Base-by-base conservation (phyloP, 768 basidiomycete genomes). In the Trametes maxima region DNA sequence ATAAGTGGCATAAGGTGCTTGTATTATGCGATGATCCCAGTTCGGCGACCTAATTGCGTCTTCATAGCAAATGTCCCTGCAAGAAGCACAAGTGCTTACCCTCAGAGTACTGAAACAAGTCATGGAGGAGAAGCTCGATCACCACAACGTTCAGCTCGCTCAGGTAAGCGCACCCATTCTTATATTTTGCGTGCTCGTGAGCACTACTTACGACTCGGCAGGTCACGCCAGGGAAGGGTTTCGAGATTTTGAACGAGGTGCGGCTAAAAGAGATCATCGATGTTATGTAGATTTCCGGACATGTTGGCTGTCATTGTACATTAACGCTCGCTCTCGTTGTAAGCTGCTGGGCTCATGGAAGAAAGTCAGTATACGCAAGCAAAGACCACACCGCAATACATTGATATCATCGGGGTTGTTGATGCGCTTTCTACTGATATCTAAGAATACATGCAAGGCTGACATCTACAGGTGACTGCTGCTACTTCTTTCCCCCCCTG, bases 61-160 rank as follows among this genome's bases (percentile, higher is more conserved):
- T 10, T 42, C 57, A n/a, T 68, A 98, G 96, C 87, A 88, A 85
- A 96, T 98, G 87, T 88, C 90, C 8, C 79, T 98, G 22, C 76
- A 81, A 65, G 94, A 97, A 75, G 97, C 95, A 0, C 93, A 98
- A 67, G 79, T 84, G 40, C 78, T 98, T 64, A 89, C 92, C 3
- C 78, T 98, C 54, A 88, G 86, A 64, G 93, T 98, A 47, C 79
- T 98, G 64, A 98, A 99, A 78, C 95, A 98, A 78, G 97, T 98
- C 45, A 99, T 98, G 97, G 97, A 98, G 75, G 97, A 98, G 79
- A 98, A 97, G 74, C 84, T 99, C 44, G 96, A 98, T 76, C 93
- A 97, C 68, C 95, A 98, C 78, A 98, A 99, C 68, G 95, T 98
- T 24, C 95, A 98, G 75, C 81, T 99, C 14, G 95, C 96, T 54